Base-by-base conservation (phyloP, 164 flowering plant genomes). In the Piper betle region DNA sequence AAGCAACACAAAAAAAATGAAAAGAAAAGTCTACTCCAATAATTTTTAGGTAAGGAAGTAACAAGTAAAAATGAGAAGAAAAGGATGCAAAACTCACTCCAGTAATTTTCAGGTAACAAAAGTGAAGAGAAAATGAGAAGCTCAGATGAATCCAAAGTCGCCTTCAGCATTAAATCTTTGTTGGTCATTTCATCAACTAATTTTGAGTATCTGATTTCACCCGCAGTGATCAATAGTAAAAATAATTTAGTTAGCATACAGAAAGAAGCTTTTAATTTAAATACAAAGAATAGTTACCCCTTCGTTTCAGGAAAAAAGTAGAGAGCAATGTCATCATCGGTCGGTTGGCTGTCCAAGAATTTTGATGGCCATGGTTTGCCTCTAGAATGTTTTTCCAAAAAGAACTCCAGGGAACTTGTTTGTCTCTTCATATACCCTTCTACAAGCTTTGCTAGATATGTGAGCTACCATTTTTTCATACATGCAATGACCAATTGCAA, bases 271-370 rank as follows among this genome's bases (percentile, higher is more conserved):
- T 8, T 33, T 17, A 17, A n/a, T 5, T 3, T 2, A 57, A 19
- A 20, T 12, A 48, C 39, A 61, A 33, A 50, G 7, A 5, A 19
- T 17, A 18, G 57, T 55, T 62, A 82, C 87, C 85, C 74, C 50
- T 66, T 62, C n/a, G 17, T 62, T 46, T 59, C 69, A 9, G 87
- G 81, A 58, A 85, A 85, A 65, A 85, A 74, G 72, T 74, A 85
- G 53, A 85, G 82, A 65, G 69, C 87, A 59, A 82, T 80, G 64
- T 63, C 61, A 6, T 76, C 75, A 65, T 75, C 80, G 9, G 59
- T 71, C 8, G 87, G 87, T 19, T 77, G 76, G 13, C 61, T 57
- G 8, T 15, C 53, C 52, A 53, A 11, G 64, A 82, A 82, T 50
- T 69, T 58, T 58, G 73, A 71, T 0, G 91, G 91, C 91, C 91